These are phyloP conservation scores for Parascedosporium putredinis DNA, from an alignment of 2,329 filamentous ascomycete genomes.

Conservation along the genomic window DNA sequence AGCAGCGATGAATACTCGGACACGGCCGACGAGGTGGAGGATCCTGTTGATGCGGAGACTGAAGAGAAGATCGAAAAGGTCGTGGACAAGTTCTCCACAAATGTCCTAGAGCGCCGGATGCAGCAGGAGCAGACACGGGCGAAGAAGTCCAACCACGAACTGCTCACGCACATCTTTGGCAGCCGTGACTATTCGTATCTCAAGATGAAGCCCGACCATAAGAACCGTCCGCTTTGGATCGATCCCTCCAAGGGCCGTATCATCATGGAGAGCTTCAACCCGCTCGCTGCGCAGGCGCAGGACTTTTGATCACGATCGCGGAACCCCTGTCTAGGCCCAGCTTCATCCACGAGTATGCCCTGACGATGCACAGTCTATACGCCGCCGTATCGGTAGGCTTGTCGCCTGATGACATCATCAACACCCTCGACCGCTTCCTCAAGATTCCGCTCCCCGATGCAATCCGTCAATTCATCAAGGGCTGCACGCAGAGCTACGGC, in stretches of 20 bases:
- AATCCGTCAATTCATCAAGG: slow-evolving; percentile 66
- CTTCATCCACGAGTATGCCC: slow-evolving; percentile 85
- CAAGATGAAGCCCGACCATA: slow-evolving; percentile 76
- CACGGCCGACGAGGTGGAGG: slow-evolving; percentile 33
- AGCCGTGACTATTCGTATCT: slow-evolving; percentile 70
- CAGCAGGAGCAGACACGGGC: slow-evolving; percentile 36
- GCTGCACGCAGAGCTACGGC: slow-evolving; percentile 81
- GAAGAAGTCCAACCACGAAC: slow-evolving; percentile 27
- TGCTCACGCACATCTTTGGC: slow-evolving; percentile 36
- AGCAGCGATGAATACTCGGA: slow-evolving; percentile 38
- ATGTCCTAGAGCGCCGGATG: slow-evolving; percentile 6
- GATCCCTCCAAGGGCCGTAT: slow-evolving; percentile 79
- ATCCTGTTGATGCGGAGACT: slow-evolving; percentile 38
- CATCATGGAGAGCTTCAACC: slow-evolving; percentile 88
- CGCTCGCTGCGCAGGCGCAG: slow-evolving; percentile 75
- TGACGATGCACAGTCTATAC: slow-evolving; percentile 89
- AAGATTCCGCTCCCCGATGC: slow-evolving; percentile 80
- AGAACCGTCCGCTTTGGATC: slow-evolving; percentile 86
- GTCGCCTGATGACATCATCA: slow-evolving; percentile 79
- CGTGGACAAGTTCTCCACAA: slow-evolving; percentile 45
- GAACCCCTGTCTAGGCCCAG: slow-evolving; percentile 85
- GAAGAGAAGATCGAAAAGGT: slow-evolving; percentile 46
- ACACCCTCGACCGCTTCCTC: slow-evolving; percentile 74
- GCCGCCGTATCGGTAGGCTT: slow-evolving; percentile 93
- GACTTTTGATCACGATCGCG: slow-evolving; percentile 94